Base-by-base conservation (phyloP, 1,284 basidiomycete genomes). In the Trichosporon sp. region DNA sequence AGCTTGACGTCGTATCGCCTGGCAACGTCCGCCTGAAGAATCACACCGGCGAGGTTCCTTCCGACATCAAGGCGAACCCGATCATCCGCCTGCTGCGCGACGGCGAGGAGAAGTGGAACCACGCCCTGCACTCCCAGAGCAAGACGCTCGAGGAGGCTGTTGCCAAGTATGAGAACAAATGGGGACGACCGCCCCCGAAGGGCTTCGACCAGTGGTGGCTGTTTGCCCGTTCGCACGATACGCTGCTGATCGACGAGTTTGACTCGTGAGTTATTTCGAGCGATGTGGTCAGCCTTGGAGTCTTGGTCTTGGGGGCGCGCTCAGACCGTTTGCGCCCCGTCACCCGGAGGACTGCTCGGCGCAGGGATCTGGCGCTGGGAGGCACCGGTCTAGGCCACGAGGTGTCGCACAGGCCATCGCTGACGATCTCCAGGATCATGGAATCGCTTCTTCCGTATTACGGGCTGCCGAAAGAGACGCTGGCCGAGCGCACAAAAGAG, bases 111-210 rank as follows among this genome's bases (percentile, higher is more conserved):
- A 82, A 83, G 65, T 86, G 85, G 85, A 78, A 82, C 56, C 70
- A 75, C 12, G 79, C 81, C 73, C 68, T 86, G 15, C 70, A 77
- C 13, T 72, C 76, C 68, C 85, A 86, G 80, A 83, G 81, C 69
- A 81, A 78, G 74, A 83, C 84, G 15, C 75, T 86, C 32, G 81
- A 83, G 60, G 79, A 86, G 72, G 85, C 85, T 8, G 85, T 84
- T 3, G 69, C 78, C 53, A 82, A 83, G 71, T 86, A 86, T 74
- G 78, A 79, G 65, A 74, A 76, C 65, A 76, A 81, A 63, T 85
- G 85, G 77, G 78, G 76, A 1, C 76, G 79, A 62, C 74, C 79
- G 25, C 85, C 85, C 3, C 85, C 85, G 0, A 79, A 79, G 71
- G 83, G 83, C 15, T 84, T 83, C 67, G 83, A 82, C 53, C 70